Evolutionary conservation across 352 stramenopile species (phyloP).

Genomic region (Phytophthora podocarpi): DNA sequence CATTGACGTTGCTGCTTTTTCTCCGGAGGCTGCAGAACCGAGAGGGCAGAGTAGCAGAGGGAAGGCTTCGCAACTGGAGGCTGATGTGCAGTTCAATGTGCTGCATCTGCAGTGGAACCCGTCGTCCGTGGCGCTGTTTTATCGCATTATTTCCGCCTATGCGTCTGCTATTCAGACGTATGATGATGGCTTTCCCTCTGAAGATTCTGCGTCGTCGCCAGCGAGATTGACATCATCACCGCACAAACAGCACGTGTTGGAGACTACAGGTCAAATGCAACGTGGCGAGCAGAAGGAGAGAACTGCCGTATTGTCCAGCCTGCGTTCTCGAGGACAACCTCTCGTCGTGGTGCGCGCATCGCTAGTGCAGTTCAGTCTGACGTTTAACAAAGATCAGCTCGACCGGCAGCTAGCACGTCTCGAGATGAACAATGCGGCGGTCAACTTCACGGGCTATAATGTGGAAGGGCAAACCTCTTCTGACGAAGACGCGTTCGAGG

Average conservation of each 20-base stretch:
- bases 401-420: conserved; percentile 70
- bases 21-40: conserved; percentile 8
- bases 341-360: conserved; percentile 56
- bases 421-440: conserved; percentile 55
- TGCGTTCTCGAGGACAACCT: conserved; percentile 24
- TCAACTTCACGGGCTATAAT: conserved; percentile 49
- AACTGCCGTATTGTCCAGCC: background rate
- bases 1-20: conserved; percentile 55
- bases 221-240: background rate
- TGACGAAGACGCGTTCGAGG: conserved; percentile 34
- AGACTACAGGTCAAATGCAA: background rate
- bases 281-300: background rate
- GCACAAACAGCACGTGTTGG: background rate
- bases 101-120: conserved; percentile 87
- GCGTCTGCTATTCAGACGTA: conserved; percentile 54
- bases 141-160: conserved; percentile 71
- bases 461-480: conserved; percentile 1
- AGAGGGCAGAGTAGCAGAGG: background rate
- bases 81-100: conserved; percentile 70
- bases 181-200: conserved; percentile 20
- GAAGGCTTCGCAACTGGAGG: conserved; percentile 41
- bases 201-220: conserved; percentile 7
- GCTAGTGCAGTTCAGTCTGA: conserved; percentile 76
- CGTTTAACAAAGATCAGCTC: conserved; percentile 84
- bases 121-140: conserved; percentile 77